Evolutionary conservation across 108 stramenopile genomes (phyloP).

Genomic region (Cyclotella atomus): DNA sequence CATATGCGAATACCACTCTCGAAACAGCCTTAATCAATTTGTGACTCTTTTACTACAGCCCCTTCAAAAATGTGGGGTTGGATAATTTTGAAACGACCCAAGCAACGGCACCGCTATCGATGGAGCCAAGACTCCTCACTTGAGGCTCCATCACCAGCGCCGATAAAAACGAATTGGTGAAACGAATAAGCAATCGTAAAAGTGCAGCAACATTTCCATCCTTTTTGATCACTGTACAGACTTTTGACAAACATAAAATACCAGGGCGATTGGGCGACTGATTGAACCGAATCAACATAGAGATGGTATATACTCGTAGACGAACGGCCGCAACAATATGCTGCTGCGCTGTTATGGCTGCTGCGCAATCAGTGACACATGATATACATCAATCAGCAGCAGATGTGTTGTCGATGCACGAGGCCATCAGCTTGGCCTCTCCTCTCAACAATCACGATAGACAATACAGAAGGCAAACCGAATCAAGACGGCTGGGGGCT

Average conservation of each 20-base stretch:
- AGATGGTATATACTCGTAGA: slow-evolving; percentile 9
- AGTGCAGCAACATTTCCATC: too few species aligned
- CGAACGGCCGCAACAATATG: slow-evolving; percentile 1
- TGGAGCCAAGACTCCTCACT: neutral
- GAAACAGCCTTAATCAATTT: neutral
- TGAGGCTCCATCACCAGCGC: too few species aligned
- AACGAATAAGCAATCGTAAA: too few species aligned
- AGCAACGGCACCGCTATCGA: neutral
- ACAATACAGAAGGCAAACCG: too few species aligned
- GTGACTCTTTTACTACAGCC: neutral
- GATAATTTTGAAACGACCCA: too few species aligned
- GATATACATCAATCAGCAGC: too few species aligned
- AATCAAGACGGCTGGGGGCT: neutral
- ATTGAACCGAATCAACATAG: too few species aligned
- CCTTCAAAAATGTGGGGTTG: neutral
- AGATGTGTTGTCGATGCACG: neutral
- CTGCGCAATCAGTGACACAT: too few species aligned
- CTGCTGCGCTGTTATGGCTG: slow-evolving; percentile 12
- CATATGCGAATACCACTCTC: neutral
- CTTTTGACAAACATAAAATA: neutral
- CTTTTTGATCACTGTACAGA: neutral
- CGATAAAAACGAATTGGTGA: too few species aligned
- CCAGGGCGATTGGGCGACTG: too few species aligned
- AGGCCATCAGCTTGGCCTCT: neutral
- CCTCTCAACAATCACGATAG: too few species aligned